phyloP scores from a whole-genome alignment of 352 stramenopile species.

The Elongisporangium undulatum region DNA sequence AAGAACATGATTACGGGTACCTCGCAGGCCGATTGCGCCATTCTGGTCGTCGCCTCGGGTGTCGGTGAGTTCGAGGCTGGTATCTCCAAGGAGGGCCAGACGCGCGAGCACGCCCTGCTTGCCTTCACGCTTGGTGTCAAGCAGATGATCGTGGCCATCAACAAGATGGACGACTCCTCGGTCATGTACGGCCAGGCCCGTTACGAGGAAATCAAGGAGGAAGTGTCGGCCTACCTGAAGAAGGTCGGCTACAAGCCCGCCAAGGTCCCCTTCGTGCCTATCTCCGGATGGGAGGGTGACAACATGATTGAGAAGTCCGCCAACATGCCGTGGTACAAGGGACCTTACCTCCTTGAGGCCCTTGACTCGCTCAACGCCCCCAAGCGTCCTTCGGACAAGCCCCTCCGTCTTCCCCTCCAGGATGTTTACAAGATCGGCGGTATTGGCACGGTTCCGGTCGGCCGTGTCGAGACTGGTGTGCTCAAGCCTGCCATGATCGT shows the following conservation, averaged over 20 bases:
- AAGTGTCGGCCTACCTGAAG: slow-evolving; percentile 91
- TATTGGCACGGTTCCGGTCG: slow-evolving; percentile 96
- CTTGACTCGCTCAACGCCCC: slow-evolving; percentile 91
- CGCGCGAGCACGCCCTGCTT: slow-evolving; percentile 94
- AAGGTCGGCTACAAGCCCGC: slow-evolving; percentile 97
- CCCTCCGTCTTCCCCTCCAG: slow-evolving; percentile 94
- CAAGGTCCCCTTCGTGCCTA: slow-evolving; percentile 95
- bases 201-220: slow-evolving; percentile 93
- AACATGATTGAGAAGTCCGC: slow-evolving; percentile 95
- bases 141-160: slow-evolving; percentile 97
- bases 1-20: slow-evolving; percentile 99
- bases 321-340: slow-evolving; percentile 98
- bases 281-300: slow-evolving; percentile 96
- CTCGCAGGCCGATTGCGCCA: slow-evolving; percentile 96
- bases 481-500: slow-evolving; percentile 93
- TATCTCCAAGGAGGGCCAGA: slow-evolving; percentile 95
- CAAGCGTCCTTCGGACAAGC: slow-evolving; percentile 92
- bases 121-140: slow-evolving; percentile 97
- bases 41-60: slow-evolving; percentile 93
- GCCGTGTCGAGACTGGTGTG: slow-evolving; percentile 95
- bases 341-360: slow-evolving; percentile 86
- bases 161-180: slow-evolving; percentile 98
- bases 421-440: slow-evolving; percentile 98
- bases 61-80: slow-evolving; percentile 93
- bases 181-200: slow-evolving; percentile 92